phyloP scores from a whole-genome alignment of 768 basidiomycete genomes.

The Clathrus columnatus region DNA sequence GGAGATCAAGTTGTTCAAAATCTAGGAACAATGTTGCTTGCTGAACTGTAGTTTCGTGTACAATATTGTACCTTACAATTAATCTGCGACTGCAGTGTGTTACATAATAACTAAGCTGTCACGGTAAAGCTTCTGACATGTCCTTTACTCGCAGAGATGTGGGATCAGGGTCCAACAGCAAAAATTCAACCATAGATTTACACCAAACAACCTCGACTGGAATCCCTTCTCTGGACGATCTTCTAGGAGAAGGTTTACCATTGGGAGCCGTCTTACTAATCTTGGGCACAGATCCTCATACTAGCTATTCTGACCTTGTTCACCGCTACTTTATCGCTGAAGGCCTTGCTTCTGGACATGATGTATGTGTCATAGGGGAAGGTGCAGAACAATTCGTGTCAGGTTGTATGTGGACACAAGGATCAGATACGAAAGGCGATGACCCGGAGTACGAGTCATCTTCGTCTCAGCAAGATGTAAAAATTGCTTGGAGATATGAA shows the following conservation, averaged over 20 bases:
- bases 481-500: constrained; percentile 97
- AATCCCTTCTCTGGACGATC: constrained; percentile 87
- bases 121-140: background rate
- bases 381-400: constrained; percentile 48
- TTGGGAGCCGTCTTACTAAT: constrained; percentile 65
- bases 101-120: background rate
- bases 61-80: background rate
- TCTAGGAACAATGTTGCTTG: constrained; percentile 88
- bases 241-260: constrained; percentile 87
- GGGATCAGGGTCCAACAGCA: background rate
- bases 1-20: constrained; percentile 96
- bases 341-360: constrained; percentile 67
- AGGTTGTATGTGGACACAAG: constrained; percentile 76
- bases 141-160: background rate
- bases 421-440: constrained; percentile 23
- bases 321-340: constrained; percentile 87
- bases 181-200: background rate
- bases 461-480: no score
- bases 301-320: constrained; percentile 76
- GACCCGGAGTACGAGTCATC: constrained; percentile 32
- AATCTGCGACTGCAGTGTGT: background rate
- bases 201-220: constrained; percentile 63
- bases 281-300: constrained; percentile 79
- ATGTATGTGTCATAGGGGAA: constrained; percentile 56
- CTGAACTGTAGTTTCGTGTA: constrained; percentile 52